Percentiles rank a stretch among this genome's conserved stretches.
Evolutionary conservation across 768 basidiomycete species (phyloP).

Genomic region (Boletus sp.): DNA sequence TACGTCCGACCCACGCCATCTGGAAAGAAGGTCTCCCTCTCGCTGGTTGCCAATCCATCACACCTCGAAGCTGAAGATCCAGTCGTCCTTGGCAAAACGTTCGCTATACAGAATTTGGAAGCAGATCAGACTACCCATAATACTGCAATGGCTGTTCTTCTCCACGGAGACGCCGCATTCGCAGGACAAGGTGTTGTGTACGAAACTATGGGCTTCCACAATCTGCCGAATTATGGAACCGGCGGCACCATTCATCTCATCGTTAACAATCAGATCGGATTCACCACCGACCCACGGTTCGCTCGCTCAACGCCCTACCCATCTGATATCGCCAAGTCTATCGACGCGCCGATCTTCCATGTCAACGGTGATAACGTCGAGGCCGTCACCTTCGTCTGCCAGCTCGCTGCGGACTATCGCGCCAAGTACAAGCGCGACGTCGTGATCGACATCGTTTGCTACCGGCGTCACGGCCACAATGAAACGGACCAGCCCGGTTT

Average conservation of each 20-base stretch:
- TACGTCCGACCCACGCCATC: constrained; percentile 97
- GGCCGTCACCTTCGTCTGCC: constrained; percentile 97
- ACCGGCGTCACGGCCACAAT: constrained; percentile 98
- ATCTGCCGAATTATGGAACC: constrained; percentile 91
- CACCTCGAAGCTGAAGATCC: constrained; percentile 97
- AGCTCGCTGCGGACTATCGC: constrained; percentile 96
- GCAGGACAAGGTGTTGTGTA: constrained; percentile 98
- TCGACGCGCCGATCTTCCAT: constrained; percentile 98
- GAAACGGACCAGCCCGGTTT: constrained; percentile 99
- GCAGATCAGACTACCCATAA: constrained; percentile 75
- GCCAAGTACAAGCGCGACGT: constrained; percentile 99
- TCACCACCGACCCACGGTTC: constrained; percentile 98
- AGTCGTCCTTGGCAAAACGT: constrained; percentile 98
- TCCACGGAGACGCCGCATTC: constrained; percentile 98
- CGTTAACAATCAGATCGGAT: constrained; percentile 99
- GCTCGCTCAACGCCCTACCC: constrained; percentile 97
- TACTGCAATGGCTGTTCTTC: constrained; percentile 91
- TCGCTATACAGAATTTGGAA: constrained; percentile 94
- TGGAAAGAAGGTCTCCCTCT: constrained; percentile 96
- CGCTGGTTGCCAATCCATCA: constrained; percentile 97
- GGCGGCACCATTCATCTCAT: constrained; percentile 98
- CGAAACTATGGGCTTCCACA: constrained; percentile 99
- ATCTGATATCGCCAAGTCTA: constrained; percentile 97
- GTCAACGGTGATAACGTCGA: constrained; percentile 99
- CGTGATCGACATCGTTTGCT: constrained; percentile 97